Conservation (phyloP, 352 stramenopile species). For the Peronosclerospora sorghi region DNA sequence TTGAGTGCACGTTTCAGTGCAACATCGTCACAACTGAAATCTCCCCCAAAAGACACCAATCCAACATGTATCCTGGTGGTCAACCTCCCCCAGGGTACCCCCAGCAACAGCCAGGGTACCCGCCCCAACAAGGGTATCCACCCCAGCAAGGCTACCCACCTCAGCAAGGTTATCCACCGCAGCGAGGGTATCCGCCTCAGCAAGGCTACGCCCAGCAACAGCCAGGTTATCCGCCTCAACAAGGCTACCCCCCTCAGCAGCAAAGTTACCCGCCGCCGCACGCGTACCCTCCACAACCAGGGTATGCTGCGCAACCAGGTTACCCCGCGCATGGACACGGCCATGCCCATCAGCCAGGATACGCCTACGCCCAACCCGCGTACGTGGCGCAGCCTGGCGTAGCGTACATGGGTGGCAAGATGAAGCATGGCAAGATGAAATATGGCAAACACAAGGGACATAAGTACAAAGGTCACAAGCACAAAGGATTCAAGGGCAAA, state of each 20-base stretch:
- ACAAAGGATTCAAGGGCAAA: slow-evolving; percentile 24
- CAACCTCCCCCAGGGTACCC: slow-evolving; percentile 25
- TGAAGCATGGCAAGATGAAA: slow-evolving; percentile 23
- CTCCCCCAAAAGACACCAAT: background rate
- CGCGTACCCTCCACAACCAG: slow-evolving; percentile 21
- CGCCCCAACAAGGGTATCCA: slow-evolving; percentile 28
- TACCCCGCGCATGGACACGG: slow-evolving; percentile 26
- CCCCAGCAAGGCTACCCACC: slow-evolving; percentile 24
- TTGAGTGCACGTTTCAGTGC: too few relatives aligned
- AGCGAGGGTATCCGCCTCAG: slow-evolving; percentile 18
- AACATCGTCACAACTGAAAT: too few relatives aligned
- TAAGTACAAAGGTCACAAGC: slow-evolving; percentile 25
- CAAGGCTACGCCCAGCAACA: slow-evolving; percentile 18
- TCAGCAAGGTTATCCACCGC: slow-evolving; percentile 25
- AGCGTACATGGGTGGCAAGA: slow-evolving; percentile 17
- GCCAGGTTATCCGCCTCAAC: slow-evolving; percentile 25
- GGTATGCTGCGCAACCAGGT: slow-evolving; percentile 23
- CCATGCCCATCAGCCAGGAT: slow-evolving; percentile 18
- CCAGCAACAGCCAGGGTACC: slow-evolving; percentile 16
- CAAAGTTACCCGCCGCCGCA: slow-evolving; percentile 25
- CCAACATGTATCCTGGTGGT: slow-evolving; percentile 15
- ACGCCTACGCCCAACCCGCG: slow-evolving; percentile 20
- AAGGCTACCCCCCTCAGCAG: slow-evolving; percentile 27
- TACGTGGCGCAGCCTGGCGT: slow-evolving; percentile 30
- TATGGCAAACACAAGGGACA: slow-evolving; percentile 21